Percentiles rank a stretch among this genome's conserved stretches.
phyloP scores from a whole-genome alignment of 306 rosid species.

The Cucurbita ficifolia region DNA sequence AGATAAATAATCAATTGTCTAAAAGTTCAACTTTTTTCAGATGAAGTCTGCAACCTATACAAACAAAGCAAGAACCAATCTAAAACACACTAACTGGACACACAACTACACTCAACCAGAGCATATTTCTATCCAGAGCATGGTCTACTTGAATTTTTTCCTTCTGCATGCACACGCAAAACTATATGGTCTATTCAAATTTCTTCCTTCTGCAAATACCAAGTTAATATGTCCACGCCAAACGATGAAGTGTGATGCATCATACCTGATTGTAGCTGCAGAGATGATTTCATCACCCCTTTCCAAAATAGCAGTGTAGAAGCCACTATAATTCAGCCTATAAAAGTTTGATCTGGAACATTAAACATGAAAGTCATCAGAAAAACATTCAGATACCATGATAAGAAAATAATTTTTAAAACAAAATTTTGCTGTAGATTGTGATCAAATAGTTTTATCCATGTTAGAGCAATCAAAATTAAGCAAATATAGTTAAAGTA shows the following conservation, averaged over 20 bases:
- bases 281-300: slow-evolving; percentile 88
- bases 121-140: neutral
- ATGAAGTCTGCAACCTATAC: neutral
- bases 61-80: neutral
- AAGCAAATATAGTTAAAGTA: neutral
- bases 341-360: slow-evolving; percentile 75
- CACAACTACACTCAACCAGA: neutral
- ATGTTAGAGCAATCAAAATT: neutral
- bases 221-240: neutral
- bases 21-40: neutral
- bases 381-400: neutral
- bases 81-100: neutral
- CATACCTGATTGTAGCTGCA: slow-evolving; percentile 86
- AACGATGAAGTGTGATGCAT: neutral
- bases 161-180: neutral
- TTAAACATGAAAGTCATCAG: neutral
- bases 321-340: slow-evolving; percentile 73
- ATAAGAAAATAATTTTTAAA: neutral
- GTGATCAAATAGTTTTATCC: neutral
- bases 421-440: neutral
- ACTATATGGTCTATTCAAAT: neutral
- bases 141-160: neutral
- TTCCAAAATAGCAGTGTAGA: slow-evolving; percentile 88
- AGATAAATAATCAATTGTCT: neutral
- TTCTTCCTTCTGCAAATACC: slow-evolving; percentile 3